These are phyloP conservation scores for Trichoderma oligosporum DNA, from an alignment of 2,329 filamentous ascomycete species.

Conservation along the genomic window DNA sequence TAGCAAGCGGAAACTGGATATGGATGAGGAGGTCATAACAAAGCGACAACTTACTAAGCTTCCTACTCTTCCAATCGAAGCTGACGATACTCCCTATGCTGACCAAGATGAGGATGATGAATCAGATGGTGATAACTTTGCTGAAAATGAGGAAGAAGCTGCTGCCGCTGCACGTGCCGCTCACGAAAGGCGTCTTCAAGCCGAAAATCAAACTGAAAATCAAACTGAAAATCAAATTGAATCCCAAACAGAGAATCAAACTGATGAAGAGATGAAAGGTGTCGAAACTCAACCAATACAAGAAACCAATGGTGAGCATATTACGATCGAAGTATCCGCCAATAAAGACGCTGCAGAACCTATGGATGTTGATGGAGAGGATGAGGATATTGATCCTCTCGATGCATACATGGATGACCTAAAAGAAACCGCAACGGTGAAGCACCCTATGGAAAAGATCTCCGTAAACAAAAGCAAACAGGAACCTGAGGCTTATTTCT, in stretches of 20 bases:
- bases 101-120: slow-evolving; percentile 66
- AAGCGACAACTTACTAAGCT: slow-evolving; percentile 89
- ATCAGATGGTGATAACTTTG: slow-evolving; percentile 72
- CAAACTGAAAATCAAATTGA: slow-evolving; percentile 31
- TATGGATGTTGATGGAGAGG: slow-evolving; percentile 61
- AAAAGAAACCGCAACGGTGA: slow-evolving; percentile 50
- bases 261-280: slow-evolving; percentile 32
- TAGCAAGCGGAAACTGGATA: slow-evolving; percentile 71
- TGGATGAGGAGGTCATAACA: slow-evolving; percentile 83
- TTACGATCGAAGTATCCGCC: neutral
- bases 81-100: slow-evolving; percentile 57
- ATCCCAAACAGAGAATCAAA: slow-evolving; percentile 33
- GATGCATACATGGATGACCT: slow-evolving; percentile 93
- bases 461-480: slow-evolving; percentile 49
- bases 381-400: slow-evolving; percentile 69
- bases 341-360: slow-evolving; percentile 32
- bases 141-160: slow-evolving; percentile 80
- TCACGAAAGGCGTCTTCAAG: slow-evolving; percentile 70
- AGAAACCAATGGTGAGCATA: slow-evolving; percentile 20
- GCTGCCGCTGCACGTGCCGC: slow-evolving; percentile 81
- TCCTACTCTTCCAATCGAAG: slow-evolving; percentile 68
- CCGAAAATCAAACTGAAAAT: slow-evolving; percentile 45
- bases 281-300: neutral
- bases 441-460: slow-evolving; percentile 27
- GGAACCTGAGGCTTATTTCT: slow-evolving; percentile 82